A percentile compares a stretch with the other conserved stretches of the same genome.
These are phyloP conservation scores for Nevesoporus exiguus DNA, from an alignment of 768 basidiomycete genomes.

Conservation along the genomic window DNA sequence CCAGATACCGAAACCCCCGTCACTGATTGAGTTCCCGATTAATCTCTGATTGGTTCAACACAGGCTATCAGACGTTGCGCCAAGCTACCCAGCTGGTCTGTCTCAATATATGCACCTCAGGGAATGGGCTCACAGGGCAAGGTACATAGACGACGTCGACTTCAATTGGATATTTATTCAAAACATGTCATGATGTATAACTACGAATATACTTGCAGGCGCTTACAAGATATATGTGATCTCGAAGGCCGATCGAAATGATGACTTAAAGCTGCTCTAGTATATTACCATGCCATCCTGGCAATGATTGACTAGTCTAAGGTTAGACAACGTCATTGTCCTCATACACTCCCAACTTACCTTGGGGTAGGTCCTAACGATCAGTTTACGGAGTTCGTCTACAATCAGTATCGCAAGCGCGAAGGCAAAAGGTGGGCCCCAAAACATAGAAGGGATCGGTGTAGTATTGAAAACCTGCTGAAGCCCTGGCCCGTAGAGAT, in stretches of 20 bases:
- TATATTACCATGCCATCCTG: conserved; percentile 36
- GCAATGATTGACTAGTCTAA: conserved; percentile 34
- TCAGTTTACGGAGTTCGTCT: conserved; percentile 44
- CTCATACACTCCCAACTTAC: conserved; percentile 19
- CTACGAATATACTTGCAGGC: background rate
- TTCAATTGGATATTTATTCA: background rate
- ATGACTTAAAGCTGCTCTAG: background rate
- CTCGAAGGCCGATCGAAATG: background rate
- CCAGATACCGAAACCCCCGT: background rate
- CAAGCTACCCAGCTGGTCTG: background rate
- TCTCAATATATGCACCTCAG: background rate
- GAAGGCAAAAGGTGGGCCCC: conserved; percentile 45
- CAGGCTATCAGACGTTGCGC: background rate
- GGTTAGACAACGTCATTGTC: conserved; percentile 9
- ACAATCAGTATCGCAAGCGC: conserved; percentile 39
- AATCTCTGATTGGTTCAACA: background rate
- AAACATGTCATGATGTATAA: background rate
- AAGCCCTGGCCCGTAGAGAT: conserved; percentile 44
- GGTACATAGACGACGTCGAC: background rate
- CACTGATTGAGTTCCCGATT: background rate
- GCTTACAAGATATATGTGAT: background rate
- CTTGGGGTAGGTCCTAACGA: conserved; percentile 43
- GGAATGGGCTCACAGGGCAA: background rate
- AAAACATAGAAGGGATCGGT: conserved; percentile 46
- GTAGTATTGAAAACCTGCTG: conserved; percentile 41